Evolutionary conservation across 768 basidiomycete genomes (phyloP).

Genomic region (Trametes villosa): DNA sequence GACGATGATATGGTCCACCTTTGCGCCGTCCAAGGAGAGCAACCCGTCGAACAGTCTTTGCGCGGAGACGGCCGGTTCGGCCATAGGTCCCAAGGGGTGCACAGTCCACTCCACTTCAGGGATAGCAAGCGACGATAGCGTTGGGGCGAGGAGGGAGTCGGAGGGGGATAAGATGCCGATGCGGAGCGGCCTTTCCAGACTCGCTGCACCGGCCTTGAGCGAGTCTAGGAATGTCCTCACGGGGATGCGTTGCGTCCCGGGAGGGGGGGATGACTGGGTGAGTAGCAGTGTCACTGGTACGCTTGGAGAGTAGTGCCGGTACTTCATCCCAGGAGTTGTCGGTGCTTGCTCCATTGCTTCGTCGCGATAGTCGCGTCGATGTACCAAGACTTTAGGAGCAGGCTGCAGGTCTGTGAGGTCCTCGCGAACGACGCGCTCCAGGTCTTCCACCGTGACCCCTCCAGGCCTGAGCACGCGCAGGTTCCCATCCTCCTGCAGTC

Average conservation of each 20-base stretch:
- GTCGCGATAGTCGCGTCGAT: constrained; percentile 77
- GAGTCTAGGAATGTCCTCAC: constrained; percentile 47
- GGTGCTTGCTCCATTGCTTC: constrained; percentile 74
- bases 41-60: constrained; percentile 87
- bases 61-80: constrained; percentile 70
- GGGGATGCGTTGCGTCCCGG: constrained; percentile 35
- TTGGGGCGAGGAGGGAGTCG: constrained; percentile 50
- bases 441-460: constrained; percentile 88
- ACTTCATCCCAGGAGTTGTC: constrained; percentile 99
- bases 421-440: constrained; percentile 61
- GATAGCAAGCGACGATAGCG: constrained; percentile 26
- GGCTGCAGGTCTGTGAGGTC: constrained; percentile 38
- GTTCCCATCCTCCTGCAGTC: constrained; percentile 71
- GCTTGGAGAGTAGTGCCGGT: constrained; percentile 92
- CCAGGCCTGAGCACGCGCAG: constrained; percentile 89
- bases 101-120: constrained; percentile 55
- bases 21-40: constrained; percentile 73
- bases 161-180: constrained; percentile 73
- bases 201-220: constrained; percentile 36
- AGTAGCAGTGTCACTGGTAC: constrained; percentile 82
- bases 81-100: constrained; percentile 50
- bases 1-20: constrained; percentile 82
- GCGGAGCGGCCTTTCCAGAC: constrained; percentile 38
- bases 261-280: constrained; percentile 50
- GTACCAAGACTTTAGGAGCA: constrained; percentile 72